Evolutionary conservation across 2,329 filamentous ascomycete species (phyloP).

Genomic region (Penicillium nordicum): DNA sequence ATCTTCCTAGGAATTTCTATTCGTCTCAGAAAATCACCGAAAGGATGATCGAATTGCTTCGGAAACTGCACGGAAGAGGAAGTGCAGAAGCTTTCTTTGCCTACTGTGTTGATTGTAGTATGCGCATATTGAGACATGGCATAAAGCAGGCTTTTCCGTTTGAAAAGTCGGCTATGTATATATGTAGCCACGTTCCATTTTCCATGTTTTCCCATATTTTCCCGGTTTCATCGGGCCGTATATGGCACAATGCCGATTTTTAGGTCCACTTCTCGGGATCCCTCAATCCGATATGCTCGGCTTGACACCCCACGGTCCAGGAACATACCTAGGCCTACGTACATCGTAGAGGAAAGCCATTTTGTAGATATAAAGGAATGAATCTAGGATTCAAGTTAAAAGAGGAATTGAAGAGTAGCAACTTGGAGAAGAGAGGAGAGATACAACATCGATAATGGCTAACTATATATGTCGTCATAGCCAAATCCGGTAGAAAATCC

Average conservation of each 20-base stretch:
- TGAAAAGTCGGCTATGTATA: not conserved
- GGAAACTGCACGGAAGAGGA: conserved; percentile 29
- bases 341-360: not conserved
- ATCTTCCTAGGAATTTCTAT: conserved; percentile 1
- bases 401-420: not conserved
- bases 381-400: too few species aligned
- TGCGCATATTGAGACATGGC: not conserved
- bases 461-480: not conserved
- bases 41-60: conserved; percentile 25
- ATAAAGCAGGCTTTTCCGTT: too few species aligned
- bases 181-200: not conserved
- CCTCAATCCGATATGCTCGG: not conserved
- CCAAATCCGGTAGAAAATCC: conserved; percentile 1
- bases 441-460: too few species aligned
- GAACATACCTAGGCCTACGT: not conserved
- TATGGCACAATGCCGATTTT: not conserved
- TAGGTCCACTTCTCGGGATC: not conserved
- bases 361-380: not conserved
- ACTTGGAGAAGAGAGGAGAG: not conserved
- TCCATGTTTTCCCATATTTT: not conserved
- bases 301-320: not conserved
- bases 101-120: conserved; percentile 22
- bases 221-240: not conserved
- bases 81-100: conserved; percentile 46
- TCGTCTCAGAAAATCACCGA: conserved; percentile 7